Evolutionary conservation across 1,284 basidiomycete species (phyloP).

Genomic region (Jaminaea rosea): DNA sequence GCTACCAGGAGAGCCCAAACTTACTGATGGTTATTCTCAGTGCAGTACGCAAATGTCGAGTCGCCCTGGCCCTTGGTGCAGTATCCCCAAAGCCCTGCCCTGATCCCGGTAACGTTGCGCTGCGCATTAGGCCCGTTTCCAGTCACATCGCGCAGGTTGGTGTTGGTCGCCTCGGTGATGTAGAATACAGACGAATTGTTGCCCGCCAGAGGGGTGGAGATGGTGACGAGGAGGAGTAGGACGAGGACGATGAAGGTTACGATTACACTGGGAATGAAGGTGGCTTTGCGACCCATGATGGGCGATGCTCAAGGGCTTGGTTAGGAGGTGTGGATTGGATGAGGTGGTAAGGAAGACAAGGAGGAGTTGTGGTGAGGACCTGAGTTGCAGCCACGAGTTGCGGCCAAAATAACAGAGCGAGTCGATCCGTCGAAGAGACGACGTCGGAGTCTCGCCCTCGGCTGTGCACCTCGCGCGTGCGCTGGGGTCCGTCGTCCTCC

Average conservation of each 20-base stretch:
- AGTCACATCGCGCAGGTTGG: constrained; percentile 1
- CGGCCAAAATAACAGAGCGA: too few relatives aligned
- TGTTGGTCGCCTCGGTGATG: background rate
- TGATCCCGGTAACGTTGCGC: background rate
- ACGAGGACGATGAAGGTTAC: constrained; percentile 4
- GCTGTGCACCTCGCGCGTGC: too few relatives aligned
- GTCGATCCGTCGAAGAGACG: too few relatives aligned
- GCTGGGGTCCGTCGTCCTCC: too few relatives aligned
- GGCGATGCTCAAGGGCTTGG: too few relatives aligned
- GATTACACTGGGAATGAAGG: constrained; percentile 5
- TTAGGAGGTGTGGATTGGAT: too few relatives aligned
- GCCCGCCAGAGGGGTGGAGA: constrained; percentile 4
- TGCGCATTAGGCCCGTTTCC: background rate
- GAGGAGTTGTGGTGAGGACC: too few relatives aligned
- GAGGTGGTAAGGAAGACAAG: too few relatives aligned
- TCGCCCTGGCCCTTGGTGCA: constrained; percentile 2
- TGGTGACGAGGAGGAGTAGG: constrained; percentile 6
- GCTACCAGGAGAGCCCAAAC: too few relatives aligned
- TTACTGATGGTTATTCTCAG: background rate
- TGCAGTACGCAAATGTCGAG: constrained; percentile 4
- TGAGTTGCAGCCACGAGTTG: too few relatives aligned
- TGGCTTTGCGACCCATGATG: constrained; percentile 3
- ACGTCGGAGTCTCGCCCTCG: too few relatives aligned
- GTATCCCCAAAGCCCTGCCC: constrained; percentile 8
- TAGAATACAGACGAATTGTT: constrained; percentile 3